A percentile compares a stretch with the other conserved stretches of the same genome.
phyloP scores from a whole-genome alignment of 2,329 filamentous ascomycete genomes.

The Cordyceps tenuipes region DNA sequence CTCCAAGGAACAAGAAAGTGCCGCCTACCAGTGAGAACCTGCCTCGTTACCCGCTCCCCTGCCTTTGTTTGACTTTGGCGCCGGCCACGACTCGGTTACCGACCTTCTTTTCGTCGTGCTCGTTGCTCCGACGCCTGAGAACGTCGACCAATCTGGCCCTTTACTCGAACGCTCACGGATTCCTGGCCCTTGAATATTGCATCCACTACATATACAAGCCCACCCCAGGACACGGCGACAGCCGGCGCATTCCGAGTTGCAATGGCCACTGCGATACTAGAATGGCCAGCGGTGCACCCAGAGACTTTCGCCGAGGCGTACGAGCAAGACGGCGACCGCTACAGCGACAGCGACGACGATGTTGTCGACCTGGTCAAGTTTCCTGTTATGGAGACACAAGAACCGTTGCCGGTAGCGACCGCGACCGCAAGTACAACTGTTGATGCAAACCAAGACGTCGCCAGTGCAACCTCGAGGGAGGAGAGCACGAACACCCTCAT shows the following conservation, averaged over 20 bases:
- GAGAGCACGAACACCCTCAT: background rate
- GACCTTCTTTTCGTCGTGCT: background rate
- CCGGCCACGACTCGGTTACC: background rate
- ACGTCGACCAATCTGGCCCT: background rate
- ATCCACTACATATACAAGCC: background rate
- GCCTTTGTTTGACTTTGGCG: background rate
- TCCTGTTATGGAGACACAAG: background rate
- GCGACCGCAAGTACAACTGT: background rate
- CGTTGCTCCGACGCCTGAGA: background rate
- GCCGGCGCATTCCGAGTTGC: background rate
- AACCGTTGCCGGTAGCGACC: background rate
- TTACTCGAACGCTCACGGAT: background rate
- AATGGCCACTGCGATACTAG: background rate
- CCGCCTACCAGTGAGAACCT: background rate
- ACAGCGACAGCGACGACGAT: slow-evolving; percentile 3
- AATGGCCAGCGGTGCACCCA: background rate
- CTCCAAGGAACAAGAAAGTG: no score
- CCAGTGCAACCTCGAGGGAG: background rate
- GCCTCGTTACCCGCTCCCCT: background rate
- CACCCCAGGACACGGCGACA: background rate
- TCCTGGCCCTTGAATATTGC: background rate
- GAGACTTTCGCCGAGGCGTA: background rate
- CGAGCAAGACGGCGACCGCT: background rate
- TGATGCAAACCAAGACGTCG: background rate
- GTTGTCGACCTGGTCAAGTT: slow-evolving; percentile 5